Evolutionary conservation across 2,329 filamentous ascomycete species (phyloP), one percentile per base, ranked within the genome.

Genomic region (Sarocladiaceae sp.): DNA sequence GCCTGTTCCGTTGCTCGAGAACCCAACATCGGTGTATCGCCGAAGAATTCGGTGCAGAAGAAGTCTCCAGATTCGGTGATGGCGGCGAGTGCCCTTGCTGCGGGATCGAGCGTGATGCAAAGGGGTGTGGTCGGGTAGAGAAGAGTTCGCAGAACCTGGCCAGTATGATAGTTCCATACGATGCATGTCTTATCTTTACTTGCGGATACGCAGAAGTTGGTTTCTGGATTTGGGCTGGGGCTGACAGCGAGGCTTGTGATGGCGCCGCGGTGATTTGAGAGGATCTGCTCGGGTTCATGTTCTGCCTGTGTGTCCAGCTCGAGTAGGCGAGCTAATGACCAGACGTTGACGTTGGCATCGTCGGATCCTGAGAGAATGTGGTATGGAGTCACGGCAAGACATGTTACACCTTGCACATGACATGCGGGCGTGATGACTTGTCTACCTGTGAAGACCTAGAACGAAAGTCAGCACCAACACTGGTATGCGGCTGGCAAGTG

Each of bases 301-400:
- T 79, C 78, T 52, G 72, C 74, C 48, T 73, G 73, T 20, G 74
- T 69, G 57, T 78, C 71, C 52, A 82, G 69, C 55, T 83, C 79
- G 2, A 97, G 77, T 11, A 97, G 80, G 22, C 79, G 78, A 3
- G 87, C 77, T 50, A 97, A 70, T 2, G 90, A 90, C 94, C 94
- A 99, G 55, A 97, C 86, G 68, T 96, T 90, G 56, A 97, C 79
- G 66, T 90, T 96, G 50, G 91, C 88, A 72, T 99, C 94, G 59
- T 86, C 81, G 2, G 89, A 93, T 36, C 86, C 90, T 1, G 88
- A 89, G 49, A 94, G 76, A 50, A 94, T 70, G 68, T 90, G 86
- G 60, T 83, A 83, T 44, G 83, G 86, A 37, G 85, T 87, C 11
- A 84, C 80, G 33, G 82, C 84, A 52, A 97, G 74, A 63, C 84